Evolutionary conservation across 345 rosid species (phyloP).

Genomic region (Murraya paniculata): DNA sequence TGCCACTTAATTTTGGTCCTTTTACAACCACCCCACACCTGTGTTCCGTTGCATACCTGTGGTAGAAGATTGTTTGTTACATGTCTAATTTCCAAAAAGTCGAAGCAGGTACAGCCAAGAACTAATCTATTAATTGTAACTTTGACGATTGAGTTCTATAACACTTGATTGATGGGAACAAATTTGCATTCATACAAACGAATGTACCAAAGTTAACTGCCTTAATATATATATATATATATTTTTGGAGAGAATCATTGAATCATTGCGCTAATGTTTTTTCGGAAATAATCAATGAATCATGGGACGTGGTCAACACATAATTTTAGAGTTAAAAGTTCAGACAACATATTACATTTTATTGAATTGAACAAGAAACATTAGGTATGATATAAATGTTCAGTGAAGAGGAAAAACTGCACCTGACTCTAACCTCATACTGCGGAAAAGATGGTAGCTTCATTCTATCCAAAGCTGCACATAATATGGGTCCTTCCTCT

Average conservation of each 20-base stretch:
- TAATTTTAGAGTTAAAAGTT: conserved; percentile 10
- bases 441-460: conserved; percentile 83
- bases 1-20: conserved; percentile 87
- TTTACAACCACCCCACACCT: conserved; percentile 97
- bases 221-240: neutral
- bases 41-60: conserved; percentile 95
- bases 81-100: neutral
- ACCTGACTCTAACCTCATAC: conserved; percentile 97
- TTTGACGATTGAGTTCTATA: neutral
- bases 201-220: neutral
- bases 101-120: neutral
- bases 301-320: neutral
- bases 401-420: neutral
- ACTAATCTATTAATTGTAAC: neutral
- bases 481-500: conserved; percentile 95
- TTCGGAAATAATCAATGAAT: neutral
- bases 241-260: neutral
- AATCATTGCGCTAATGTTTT: neutral
- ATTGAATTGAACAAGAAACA: neutral
- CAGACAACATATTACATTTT: neutral
- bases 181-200: neutral
- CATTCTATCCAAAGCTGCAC: conserved; percentile 87
- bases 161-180: neutral
- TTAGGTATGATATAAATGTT: neutral
- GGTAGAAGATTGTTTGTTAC: neutral